Evolutionary conservation across 495 filamentous ascomycete genomes (phyloP), one percentile per base, ranked within the genome.

Genomic region (Lasiosphaeria hispida): DNA sequence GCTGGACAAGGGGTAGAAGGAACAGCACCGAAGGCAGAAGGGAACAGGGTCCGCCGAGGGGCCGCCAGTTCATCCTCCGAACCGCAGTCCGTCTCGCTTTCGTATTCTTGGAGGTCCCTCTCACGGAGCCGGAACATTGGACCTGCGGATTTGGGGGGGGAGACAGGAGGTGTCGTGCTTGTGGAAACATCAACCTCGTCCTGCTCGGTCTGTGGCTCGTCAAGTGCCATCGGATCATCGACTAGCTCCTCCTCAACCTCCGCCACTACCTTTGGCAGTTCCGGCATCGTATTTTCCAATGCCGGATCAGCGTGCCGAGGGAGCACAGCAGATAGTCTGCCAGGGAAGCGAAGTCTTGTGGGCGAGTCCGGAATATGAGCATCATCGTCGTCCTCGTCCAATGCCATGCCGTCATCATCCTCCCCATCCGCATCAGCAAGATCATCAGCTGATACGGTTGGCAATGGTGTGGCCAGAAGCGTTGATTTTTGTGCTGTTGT

Each of bases 31-130:
- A 69, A 63, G 34, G 55, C 45, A 9, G 67, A n/a, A 13, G 53
- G 53, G 33, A 55, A 55, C 30, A 55, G 34, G 14, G 33, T 55
- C 10, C 53, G 53, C 33, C 53, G 53, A n/a, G 53, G 53, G 13
- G 53, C 23, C 2, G 23, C 53, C 42, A 81, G 74, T 59, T 85
- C 82, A 49, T 84, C 82, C 52, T 85, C 83, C 0, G 81, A 84
- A 1, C 82, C 77, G 4, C 75, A 80, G 18, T 78, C 72, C 10
- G 48, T 42, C 1, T 59, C 48, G 11, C 59, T 44, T 44, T 77
- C 55, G 17, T 69, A 73, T 10, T 70, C 63, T 35, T 74, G 56
- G 5, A 75, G 60, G 17, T 75, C 74, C 50, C 71, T 67, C 9
- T 70, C 63, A 6, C 72, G 72, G 1, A 76, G 63, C 7, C 54